Base-by-base conservation (phyloP, 768 basidiomycete genomes). In the Auricularia heimuer region DNA sequence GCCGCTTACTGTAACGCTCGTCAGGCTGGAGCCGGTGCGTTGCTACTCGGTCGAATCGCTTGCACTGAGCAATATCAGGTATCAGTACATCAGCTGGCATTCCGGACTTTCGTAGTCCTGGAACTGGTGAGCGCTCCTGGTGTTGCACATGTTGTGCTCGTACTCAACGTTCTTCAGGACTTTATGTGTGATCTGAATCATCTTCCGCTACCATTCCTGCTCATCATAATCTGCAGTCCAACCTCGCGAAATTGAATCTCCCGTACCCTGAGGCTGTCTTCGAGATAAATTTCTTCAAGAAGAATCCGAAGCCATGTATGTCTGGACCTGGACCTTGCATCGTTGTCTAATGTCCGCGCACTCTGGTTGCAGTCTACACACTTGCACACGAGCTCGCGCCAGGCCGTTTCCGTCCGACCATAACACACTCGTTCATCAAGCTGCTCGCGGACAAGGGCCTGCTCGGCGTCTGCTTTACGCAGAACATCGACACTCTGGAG, bases 181-280 rank as follows among this genome's bases (percentile, higher is more conserved):
- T 86, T 66, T 85, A 85, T 69, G 85, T 84, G 47, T 42, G 36
- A 63, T 34, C 11, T 39, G 34, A 8, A 60, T 67, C 61, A 21
- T 60, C n/a, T 2, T 24, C 44, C 7, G 62, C 35, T n/a, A 35
- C 16, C 12, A 34, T 6, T 56, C 63, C 16, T 63, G 64, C 35
- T 16, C 18, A 64, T 51, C 18, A 35, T 18, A 7, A 62, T 70
- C 67, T 34, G 58, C 72, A 93, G 90, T 83, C 89, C 11, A 92
- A 93, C 71, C 81, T 92, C 37, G 84, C 86, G 34, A 80, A 85
- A 67, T 75, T 93, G 54, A 88, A 88, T 18, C 81, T 93, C 14
- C 94, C 94, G n/a, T 86, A 89, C 70, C 94, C 95, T 0, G 95
- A 98, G 71, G 95, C 95, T 0, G 94, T 98, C 36, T 98, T 98